These are phyloP conservation scores for Diutina rugosa DNA, from an alignment of 1,139 yeast species.

Conservation along the genomic window DNA sequence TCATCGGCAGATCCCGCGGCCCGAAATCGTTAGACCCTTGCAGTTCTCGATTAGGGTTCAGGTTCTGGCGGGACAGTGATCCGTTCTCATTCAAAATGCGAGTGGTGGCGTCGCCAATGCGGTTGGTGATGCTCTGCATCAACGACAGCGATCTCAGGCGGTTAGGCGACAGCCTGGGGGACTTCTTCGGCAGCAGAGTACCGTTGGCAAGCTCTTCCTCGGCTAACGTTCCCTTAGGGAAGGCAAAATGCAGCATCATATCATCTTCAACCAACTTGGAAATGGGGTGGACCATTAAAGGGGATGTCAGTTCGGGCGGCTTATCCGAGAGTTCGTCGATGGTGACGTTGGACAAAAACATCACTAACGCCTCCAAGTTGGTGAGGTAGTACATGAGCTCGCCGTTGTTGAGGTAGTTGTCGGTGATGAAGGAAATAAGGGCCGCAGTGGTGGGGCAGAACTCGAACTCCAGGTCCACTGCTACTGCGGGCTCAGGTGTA, in stretches of 20 bases:
- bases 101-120: constrained; percentile 11
- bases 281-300: constrained; percentile 1
- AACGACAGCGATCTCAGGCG: constrained; percentile 29
- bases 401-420: constrained; percentile 22
- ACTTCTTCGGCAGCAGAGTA: neutral
- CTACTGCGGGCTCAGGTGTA: constrained; percentile 3
- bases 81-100: neutral
- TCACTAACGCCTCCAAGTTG: constrained; percentile 30
- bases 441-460: constrained; percentile 18
- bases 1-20: neutral
- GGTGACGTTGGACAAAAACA: constrained; percentile 25
- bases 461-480: constrained; percentile 4
- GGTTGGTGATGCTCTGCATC: constrained; percentile 21
- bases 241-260: constrained; percentile 7
- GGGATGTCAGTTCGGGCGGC: neutral
- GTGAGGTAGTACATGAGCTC: constrained; percentile 28
- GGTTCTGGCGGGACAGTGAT: neutral
- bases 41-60: neutral
- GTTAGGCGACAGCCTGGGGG: constrained; percentile 2
- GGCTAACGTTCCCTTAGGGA: constrained; percentile 16
- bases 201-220: constrained; percentile 8
- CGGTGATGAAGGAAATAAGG: constrained; percentile 16
- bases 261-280: constrained; percentile 17
- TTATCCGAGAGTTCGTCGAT: constrained; percentile 14
- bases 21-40: neutral